Evolutionary conservation across 2,329 filamentous ascomycete genomes (phyloP).

Genomic region (Chrysoporthe deuterocubensis): DNA sequence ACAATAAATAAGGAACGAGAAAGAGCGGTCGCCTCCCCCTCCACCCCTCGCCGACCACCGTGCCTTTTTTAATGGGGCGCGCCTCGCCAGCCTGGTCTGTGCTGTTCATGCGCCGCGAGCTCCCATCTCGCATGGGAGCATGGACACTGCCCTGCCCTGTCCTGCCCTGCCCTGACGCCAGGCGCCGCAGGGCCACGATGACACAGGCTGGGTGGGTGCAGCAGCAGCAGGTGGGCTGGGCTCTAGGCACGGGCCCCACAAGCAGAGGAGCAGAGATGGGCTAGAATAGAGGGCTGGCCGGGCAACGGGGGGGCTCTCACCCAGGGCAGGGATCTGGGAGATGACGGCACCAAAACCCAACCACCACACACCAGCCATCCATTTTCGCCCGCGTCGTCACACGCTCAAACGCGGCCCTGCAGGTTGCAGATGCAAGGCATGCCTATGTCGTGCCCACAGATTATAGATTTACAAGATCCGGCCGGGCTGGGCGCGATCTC

Average conservation of each 20-base stretch:
- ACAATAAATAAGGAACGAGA: constrained; percentile 32
- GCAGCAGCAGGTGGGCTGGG: no score
- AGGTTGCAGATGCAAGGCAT: no score
- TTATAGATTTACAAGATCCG: no score
- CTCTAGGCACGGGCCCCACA: no score
- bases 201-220: no score
- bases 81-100: constrained; percentile 26
- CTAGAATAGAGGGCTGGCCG: neutral
- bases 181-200: no score
- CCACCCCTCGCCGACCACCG: constrained; percentile 9
- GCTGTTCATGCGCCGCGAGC: constrained; percentile 19
- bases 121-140: neutral
- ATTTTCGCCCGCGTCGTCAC: neutral
- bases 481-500: no score
- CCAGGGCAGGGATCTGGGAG: neutral
- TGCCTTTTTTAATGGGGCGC: constrained; percentile 29
- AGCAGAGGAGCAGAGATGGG: no score
- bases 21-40: constrained; percentile 28
- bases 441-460: no score
- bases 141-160: neutral
- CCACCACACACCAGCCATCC: constrained; percentile 5
- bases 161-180: no score
- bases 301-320: neutral
- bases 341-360: neutral
- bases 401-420: no score